Percentiles rank a stretch among this genome's conserved stretches.
Evolutionary conservation across 2,329 filamentous ascomycete genomes (phyloP).

Genomic region (Pyrenochaeta sp.): DNA sequence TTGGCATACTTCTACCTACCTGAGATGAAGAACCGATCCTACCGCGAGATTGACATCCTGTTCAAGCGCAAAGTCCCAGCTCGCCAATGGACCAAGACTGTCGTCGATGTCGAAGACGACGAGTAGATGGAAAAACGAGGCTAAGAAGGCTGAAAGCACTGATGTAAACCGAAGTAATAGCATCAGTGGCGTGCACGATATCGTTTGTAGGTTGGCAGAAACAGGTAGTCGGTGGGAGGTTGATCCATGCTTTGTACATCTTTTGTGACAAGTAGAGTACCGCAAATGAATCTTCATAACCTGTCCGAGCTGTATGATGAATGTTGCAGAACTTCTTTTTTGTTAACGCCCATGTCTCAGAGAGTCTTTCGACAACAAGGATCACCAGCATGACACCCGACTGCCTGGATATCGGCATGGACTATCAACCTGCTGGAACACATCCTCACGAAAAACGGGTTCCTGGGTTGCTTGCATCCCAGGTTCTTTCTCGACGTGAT

Average conservation of each 20-base stretch:
- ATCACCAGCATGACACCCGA: background rate
- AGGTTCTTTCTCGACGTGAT: background rate
- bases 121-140: constrained; percentile 59
- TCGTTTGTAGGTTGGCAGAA: constrained; percentile 1
- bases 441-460: background rate
- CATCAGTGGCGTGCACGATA: constrained; percentile 4
- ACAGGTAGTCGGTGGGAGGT: background rate
- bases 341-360: background rate
- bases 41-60: constrained; percentile 60
- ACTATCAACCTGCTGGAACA: background rate
- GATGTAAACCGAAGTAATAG: background rate
- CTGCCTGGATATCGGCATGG: background rate
- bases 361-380: background rate
- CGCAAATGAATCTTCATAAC: background rate
- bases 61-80: constrained; percentile 59
- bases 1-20: constrained; percentile 61
- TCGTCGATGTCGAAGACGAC: constrained; percentile 67
- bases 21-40: constrained; percentile 63
- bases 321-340: background rate
- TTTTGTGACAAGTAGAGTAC: background rate
- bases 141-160: background rate
- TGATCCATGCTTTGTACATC: background rate
- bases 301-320: background rate
- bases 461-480: background rate
- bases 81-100: constrained; percentile 64